These are phyloP conservation scores for Claviceps paspali DNA, from an alignment of 2,329 filamentous ascomycete species.

Conservation along the genomic window DNA sequence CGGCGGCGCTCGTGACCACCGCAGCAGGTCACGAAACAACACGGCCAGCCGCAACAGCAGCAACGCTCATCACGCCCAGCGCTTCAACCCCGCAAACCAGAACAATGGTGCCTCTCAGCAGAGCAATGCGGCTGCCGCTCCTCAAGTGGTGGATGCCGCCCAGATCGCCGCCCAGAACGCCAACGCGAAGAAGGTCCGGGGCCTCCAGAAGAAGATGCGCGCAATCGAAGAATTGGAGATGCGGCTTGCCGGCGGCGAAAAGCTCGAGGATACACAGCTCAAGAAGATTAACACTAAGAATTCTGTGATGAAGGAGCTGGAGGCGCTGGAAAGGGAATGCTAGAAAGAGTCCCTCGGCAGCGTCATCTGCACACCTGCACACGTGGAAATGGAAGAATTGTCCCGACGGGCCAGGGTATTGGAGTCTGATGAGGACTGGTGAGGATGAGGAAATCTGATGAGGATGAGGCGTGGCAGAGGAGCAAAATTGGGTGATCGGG, in stretches of 20 bases:
- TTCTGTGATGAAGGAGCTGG: slow-evolving; percentile 69
- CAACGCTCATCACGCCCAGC: slow-evolving; percentile 29
- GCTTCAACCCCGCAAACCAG: slow-evolving; percentile 13
- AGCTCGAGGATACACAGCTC: slow-evolving; percentile 94
- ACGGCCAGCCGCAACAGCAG: slow-evolving; percentile 36
- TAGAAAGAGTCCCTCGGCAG: neutral
- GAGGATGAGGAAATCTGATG: neutral
- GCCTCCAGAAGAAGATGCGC: slow-evolving; percentile 89
- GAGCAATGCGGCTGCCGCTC: slow-evolving; percentile 31
- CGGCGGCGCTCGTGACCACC: slow-evolving; percentile 27
- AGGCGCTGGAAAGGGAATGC: slow-evolving; percentile 30
- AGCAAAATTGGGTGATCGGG: neutral
- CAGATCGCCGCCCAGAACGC: slow-evolving; percentile 46
- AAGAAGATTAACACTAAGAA: slow-evolving; percentile 94
- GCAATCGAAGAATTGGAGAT: slow-evolving; percentile 98
- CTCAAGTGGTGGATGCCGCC: slow-evolving; percentile 22
- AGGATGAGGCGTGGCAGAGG: neutral
- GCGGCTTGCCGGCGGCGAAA: slow-evolving; percentile 85
- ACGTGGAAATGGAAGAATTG: neutral
- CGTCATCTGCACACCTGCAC: neutral
- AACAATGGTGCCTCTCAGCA: slow-evolving; percentile 9
- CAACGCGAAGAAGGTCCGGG: slow-evolving; percentile 89
- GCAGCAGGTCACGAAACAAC: slow-evolving; percentile 41
- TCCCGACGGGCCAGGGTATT: neutral
- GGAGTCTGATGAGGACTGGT: neutral